Conservation (phyloP, 805 yeast species). For the Middelhovenomyces tepae region DNA sequence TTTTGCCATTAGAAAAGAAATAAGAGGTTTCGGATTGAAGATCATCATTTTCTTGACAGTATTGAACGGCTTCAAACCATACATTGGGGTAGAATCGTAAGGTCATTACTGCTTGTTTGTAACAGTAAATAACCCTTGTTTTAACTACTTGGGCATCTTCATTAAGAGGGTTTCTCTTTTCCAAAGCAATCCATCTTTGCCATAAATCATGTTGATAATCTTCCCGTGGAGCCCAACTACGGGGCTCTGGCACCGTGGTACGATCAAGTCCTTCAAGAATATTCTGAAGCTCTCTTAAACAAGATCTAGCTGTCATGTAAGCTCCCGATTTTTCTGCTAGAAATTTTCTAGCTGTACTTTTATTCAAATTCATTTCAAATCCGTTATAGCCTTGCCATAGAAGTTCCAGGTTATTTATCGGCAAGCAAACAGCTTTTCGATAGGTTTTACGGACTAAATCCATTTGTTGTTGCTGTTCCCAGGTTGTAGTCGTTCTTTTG, state of each 20-base stretch:
- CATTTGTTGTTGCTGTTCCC: constrained; percentile 78
- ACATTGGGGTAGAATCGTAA: constrained; percentile 60
- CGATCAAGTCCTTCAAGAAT: constrained; percentile 45
- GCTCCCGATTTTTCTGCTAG: constrained; percentile 74
- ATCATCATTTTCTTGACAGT: constrained; percentile 28
- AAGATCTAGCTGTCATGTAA: constrained; percentile 79
- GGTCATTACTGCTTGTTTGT: constrained; percentile 54
- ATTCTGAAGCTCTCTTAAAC: constrained; percentile 61
- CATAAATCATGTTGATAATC: constrained; percentile 44
- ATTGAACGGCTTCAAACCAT: constrained; percentile 51
- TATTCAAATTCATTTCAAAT: constrained; percentile 73
- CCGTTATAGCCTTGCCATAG: constrained; percentile 74
- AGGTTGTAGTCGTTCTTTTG: constrained; percentile 48
- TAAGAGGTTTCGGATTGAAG: constrained; percentile 30
- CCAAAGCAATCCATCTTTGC: constrained; percentile 75
- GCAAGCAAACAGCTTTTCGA: constrained; percentile 59
- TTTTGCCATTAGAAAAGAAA: constrained; percentile 7
- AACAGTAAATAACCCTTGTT: constrained; percentile 61
- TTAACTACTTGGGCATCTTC: constrained; percentile 38
- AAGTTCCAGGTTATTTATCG: constrained; percentile 63
- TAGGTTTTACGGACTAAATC: constrained; percentile 69
- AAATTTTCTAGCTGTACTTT: constrained; percentile 73
- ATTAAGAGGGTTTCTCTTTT: constrained; percentile 58
- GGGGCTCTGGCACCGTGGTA: constrained; percentile 23
- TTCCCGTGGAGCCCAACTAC: constrained; percentile 22